phyloP scores from a whole-genome alignment of 2,329 filamentous ascomycete species.

The Alternaria atra region DNA sequence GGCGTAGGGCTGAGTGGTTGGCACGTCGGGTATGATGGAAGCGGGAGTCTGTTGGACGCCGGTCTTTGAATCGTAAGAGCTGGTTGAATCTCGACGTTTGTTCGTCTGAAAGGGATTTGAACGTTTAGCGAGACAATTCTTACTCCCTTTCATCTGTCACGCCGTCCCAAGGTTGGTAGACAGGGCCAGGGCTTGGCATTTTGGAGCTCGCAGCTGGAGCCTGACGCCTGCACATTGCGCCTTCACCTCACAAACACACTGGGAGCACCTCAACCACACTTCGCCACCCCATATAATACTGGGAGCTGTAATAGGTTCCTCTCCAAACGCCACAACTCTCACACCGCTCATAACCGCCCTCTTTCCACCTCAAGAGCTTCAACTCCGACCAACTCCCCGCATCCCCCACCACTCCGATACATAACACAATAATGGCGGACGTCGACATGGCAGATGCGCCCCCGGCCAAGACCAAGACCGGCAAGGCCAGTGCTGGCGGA shows the following conservation, averaged over 20 bases:
- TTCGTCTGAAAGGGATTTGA: not conserved
- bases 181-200: conserved; percentile 23
- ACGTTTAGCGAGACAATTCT: not conserved
- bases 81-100: not conserved
- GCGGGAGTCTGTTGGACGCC: not conserved
- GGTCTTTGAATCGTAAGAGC: not conserved
- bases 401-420: conserved; percentile 29
- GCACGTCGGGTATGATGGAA: conserved; percentile 4
- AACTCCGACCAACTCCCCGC: conserved; percentile 26
- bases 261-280: conserved; percentile 5
- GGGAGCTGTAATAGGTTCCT: conserved; percentile 12
- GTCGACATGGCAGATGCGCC: conserved; percentile 94
- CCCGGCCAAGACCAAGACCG: conserved; percentile 61
- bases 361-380: conserved; percentile 8
- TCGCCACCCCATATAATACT: conserved; percentile 9
- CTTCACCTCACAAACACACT: conserved; percentile 5
- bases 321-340: not conserved
- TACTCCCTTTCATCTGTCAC: not conserved
- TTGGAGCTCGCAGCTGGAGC: conserved; percentile 22
- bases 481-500: conserved; percentile 62
- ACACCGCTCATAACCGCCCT: conserved; percentile 1
- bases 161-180: conserved; percentile 7
- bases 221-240: conserved; percentile 18
- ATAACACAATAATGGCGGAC: conserved; percentile 76
- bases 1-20: conserved; percentile 30